Evolutionary conservation across 2,329 filamentous ascomycete species (phyloP).

Genomic region (Mariannaea sp.): DNA sequence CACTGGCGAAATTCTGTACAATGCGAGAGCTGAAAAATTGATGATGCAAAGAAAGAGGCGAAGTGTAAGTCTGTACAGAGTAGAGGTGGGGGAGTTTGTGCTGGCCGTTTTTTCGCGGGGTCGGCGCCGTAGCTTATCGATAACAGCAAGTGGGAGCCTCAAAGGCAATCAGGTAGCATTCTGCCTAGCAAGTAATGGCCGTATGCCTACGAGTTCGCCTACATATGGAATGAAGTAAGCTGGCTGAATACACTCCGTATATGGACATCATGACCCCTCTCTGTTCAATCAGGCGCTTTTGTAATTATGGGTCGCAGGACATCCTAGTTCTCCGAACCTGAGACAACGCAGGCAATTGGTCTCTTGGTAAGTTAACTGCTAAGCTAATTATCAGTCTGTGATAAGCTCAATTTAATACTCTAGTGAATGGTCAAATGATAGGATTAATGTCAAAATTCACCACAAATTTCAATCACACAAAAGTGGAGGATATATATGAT

Average conservation of each 20-base stretch:
- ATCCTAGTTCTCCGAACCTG: background rate
- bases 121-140: constrained; percentile 1
- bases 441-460: background rate
- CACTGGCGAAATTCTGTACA: constrained; percentile 6
- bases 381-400: background rate
- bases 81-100: background rate
- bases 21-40: background rate
- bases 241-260: too few species aligned
- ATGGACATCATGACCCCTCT: background rate
- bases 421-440: background rate
- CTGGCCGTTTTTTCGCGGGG: background rate
- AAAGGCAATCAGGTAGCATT: background rate
- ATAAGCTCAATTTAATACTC: background rate
- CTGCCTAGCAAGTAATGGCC: too few species aligned
- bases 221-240: too few species aligned
- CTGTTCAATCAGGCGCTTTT: background rate
- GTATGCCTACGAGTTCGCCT: too few species aligned
- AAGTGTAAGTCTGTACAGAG: too few species aligned
- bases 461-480: background rate
- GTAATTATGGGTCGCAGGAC: background rate
- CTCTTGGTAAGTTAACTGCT: background rate
- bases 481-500: background rate
- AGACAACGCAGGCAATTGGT: background rate
- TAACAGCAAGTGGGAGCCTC: background rate
- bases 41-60: constrained; percentile 17